Conservation (phyloP, 2,329 filamentous ascomycete species). For the Botrytis tulipae region DNA sequence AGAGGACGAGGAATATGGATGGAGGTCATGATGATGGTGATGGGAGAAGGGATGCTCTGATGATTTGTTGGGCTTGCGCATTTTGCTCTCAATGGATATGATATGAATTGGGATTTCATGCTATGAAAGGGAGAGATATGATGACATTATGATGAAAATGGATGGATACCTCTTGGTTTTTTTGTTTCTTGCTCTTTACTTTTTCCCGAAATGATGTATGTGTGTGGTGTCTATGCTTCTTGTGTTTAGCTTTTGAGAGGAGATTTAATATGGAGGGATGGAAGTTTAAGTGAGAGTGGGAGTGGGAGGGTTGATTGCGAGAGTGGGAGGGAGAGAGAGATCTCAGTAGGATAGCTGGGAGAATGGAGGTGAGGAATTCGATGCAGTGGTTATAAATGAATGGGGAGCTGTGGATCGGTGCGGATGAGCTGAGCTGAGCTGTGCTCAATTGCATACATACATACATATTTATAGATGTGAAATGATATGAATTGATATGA, state of each 20-base stretch:
- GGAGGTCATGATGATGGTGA: not conserved
- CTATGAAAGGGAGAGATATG: not conserved
- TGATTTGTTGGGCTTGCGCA: not conserved
- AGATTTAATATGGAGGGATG: not conserved
- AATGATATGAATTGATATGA: not conserved
- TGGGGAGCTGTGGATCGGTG: not conserved
- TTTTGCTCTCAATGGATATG: not conserved
- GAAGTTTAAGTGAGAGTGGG: not conserved
- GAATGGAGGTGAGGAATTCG: not conserved
- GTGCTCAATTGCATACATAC: not conserved
- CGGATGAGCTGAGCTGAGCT: not conserved
- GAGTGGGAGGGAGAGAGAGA: not conserved
- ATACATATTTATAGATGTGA: not conserved
- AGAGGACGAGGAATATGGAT: not conserved
- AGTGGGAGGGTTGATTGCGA: not conserved
- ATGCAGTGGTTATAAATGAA: not conserved
- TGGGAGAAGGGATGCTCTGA: not conserved
- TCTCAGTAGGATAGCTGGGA: not conserved
- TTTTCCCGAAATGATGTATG: not conserved
- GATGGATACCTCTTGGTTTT: constrained; percentile 3
- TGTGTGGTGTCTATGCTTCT: not conserved
- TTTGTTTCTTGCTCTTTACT: not conserved
- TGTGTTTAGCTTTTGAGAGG: not conserved
- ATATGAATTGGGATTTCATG: not conserved
- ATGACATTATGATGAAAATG: constrained; percentile 9